Evolutionary conservation across 768 basidiomycete species (phyloP), one percentile per base, ranked within the genome.

Genomic region (Russula ochroleuca): DNA sequence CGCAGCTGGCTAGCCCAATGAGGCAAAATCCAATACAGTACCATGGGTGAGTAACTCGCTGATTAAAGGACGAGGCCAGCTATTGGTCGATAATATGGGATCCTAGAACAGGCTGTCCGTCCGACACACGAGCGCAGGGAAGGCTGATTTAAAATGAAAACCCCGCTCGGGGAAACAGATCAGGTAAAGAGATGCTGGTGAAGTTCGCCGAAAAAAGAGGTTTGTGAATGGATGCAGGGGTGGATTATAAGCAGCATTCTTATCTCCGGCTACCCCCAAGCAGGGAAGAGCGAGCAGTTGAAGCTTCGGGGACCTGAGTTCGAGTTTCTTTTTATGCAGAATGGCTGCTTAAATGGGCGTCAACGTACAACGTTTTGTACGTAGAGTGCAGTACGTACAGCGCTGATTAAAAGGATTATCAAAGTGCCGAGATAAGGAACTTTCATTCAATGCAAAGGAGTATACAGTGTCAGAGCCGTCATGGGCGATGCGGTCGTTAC

Each of bases 261-360:
- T 33, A 52, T 52, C 51, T 21, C 35, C 33, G 25, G 35, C 33
- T 14, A 54, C 23, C 2, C 37, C 53, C 21, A 53, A 53, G 21
- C 21, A 14, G 14, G 23, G 52, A 53, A n/a, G 37, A 38, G 53
- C 53, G 23, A 40, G 53, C 53, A 21, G 53, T 54, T 38, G 53
- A 47, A 9, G 14, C n/a, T 23, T 54, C 53, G 53, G 53, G 53
- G 53, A 54, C 53, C 53, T 54, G 53, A 38, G 53, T 17, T 21
- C 4, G n/a, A 43, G n/a, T 7, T 47, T 25, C 21, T 11, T 54
- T 38, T 54, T 54, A 54, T 54, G 53, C 37, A 17, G n/a, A 37
- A 25, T 25, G 8, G 53, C 35, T 38, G 23, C 53, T 54, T 21
- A 17, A 21, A 38, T 23, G 21, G 21, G 52, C 52, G 35, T 11